These are phyloP conservation scores for Phytophthora quininea DNA, from an alignment of 352 stramenopile genomes.

Conservation along the genomic window DNA sequence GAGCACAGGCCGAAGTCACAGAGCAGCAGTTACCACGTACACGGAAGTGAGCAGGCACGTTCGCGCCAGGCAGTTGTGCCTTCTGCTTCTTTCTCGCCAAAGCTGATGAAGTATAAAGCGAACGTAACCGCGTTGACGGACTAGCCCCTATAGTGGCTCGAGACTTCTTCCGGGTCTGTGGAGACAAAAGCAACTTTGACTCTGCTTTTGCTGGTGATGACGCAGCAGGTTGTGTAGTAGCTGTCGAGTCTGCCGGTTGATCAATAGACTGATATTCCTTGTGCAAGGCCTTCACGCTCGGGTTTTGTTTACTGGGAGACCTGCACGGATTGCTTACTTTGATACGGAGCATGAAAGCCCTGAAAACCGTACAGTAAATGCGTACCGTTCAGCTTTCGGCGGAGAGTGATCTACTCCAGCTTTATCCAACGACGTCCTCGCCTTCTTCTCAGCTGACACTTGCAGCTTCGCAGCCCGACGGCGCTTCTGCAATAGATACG, in stretches of 20 bases:
- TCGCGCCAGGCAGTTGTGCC: conserved; percentile 15
- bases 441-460: conserved; percentile 25
- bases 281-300: no score
- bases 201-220: not conserved
- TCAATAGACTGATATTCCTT: no score
- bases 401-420: not conserved
- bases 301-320: not conserved
- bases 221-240: not conserved
- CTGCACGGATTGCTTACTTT: not conserved
- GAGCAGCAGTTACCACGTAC: conserved; percentile 12
- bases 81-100: conserved; percentile 23
- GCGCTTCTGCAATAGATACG: conserved; percentile 46
- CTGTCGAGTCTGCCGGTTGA: not conserved
- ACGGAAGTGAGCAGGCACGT: conserved; percentile 31
- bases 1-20: not conserved
- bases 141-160: conserved; percentile 3
- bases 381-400: conserved; percentile 16
- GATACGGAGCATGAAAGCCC: no score
- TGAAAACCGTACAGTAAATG: no score
- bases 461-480: conserved; percentile 68
- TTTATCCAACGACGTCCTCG: not conserved
- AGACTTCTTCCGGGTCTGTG: not conserved
- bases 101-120: conserved; percentile 42
- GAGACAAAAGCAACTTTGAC: conserved; percentile 3
- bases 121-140: conserved; percentile 34